Conservation (phyloP, 352 stramenopile species). For the Pythium apleroticum region DNA sequence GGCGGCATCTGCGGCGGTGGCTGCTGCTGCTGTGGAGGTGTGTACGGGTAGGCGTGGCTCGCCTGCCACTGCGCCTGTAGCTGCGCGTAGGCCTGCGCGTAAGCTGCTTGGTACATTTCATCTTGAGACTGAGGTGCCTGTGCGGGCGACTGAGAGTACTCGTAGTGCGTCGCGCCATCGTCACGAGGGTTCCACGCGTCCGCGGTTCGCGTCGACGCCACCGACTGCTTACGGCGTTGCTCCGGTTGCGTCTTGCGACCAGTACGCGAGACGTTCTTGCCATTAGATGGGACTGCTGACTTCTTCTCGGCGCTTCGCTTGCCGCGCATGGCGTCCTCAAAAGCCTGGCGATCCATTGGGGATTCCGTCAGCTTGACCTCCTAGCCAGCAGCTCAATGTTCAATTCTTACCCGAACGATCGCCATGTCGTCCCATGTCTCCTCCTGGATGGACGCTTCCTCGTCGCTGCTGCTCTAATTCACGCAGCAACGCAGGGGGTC, state of each 20-base stretch:
- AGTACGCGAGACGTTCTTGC: neutral
- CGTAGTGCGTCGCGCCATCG: neutral
- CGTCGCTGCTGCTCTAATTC: conserved; percentile 47
- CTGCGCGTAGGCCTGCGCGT: conserved; percentile 64
- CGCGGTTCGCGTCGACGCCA: neutral
- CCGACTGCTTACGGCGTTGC: conserved; percentile 9
- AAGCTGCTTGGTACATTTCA: conserved; percentile 64
- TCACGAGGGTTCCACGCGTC: neutral
- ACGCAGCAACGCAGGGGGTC: neutral
- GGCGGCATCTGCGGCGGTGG: conserved; percentile 6
- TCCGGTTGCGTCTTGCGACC: neutral
- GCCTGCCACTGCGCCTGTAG: conserved; percentile 61
- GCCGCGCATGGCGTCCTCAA: conserved; percentile 62
- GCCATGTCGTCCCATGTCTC: conserved; percentile 85
- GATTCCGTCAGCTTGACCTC: neutral
- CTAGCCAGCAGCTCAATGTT: neutral
- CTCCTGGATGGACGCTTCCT: conserved; percentile 34
- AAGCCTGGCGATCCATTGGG: conserved; percentile 44
- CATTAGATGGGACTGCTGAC: neutral
- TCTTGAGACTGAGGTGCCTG: conserved; percentile 12
- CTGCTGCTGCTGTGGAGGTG: neutral
- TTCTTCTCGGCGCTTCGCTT: conserved; percentile 23
- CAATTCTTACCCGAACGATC: conserved; percentile 53
- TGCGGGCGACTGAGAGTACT: neutral
- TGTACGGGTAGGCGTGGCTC: conserved; percentile 9